Conservation (phyloP, 257 asterid genomes). For the Mitragyna speciosa region DNA sequence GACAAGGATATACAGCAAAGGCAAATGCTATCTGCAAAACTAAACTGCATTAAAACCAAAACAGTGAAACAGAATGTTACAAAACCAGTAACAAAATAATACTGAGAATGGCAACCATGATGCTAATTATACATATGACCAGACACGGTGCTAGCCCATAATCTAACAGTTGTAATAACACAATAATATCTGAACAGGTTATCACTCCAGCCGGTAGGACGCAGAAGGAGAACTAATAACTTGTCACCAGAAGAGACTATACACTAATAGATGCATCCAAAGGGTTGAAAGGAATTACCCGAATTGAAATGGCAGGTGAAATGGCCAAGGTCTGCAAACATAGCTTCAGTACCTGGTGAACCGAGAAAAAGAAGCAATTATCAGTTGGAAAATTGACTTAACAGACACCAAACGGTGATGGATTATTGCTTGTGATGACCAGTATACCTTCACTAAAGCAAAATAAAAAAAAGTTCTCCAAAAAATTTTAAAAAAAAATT, state of each 20-base stretch:
- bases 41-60: conserved; percentile 20
- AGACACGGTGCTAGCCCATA: not conserved
- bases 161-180: not conserved
- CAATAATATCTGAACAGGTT: not conserved
- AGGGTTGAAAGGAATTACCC: conserved; percentile 49
- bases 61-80: not conserved
- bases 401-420: not conserved
- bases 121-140: not conserved
- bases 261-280: conserved; percentile 12
- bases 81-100: not conserved
- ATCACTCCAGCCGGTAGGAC: not conserved
- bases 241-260: conserved; percentile 5
- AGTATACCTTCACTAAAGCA: not conserved
- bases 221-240: conserved; percentile 9
- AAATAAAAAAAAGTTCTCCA: not conserved
- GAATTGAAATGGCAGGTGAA: conserved; percentile 70
- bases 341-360: conserved; percentile 87
- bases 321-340: conserved; percentile 99
- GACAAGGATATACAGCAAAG: conserved; percentile 74
- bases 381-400: not conserved
- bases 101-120: not conserved
- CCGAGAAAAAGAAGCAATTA: conserved; percentile 17
- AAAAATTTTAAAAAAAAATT: too few species aligned
- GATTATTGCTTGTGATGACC: not conserved
- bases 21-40: conserved; percentile 74